A percentile compares a stretch with the other conserved stretches of the same genome.
Conservation (phyloP, 23 red algal genomes). For the Pyropia yezoensis region DNA sequence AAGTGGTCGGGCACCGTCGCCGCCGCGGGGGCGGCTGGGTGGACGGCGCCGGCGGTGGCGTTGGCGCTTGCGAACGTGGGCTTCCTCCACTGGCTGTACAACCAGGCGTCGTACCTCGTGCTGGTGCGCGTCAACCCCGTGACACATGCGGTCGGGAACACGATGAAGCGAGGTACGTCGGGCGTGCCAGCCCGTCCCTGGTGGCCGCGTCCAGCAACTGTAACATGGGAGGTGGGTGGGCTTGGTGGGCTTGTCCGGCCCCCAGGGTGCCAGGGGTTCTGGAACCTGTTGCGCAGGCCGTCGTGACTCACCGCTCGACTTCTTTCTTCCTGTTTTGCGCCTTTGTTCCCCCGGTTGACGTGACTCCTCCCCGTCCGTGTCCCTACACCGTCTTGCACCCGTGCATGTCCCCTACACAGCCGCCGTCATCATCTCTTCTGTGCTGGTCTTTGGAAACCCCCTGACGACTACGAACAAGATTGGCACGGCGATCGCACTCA, state of each 20-base stretch:
- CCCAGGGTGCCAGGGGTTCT: too few relatives aligned
- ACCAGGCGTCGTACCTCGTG: constrained; percentile 59
- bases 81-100: constrained; percentile 52
- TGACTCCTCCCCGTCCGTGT: too few relatives aligned
- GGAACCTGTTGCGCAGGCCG: too few relatives aligned
- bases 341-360: constrained; percentile 11
- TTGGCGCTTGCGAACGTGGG: constrained; percentile 6
- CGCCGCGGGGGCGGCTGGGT: neutral
- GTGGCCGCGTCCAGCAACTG: too few relatives aligned
- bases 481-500: constrained; percentile 42
- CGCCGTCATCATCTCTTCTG: constrained; percentile 45
- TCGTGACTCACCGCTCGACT: too few relatives aligned
- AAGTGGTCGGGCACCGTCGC: constrained; percentile 4
- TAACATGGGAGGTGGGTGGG: too few relatives aligned
- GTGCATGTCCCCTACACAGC: constrained; percentile 7
- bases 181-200: too few relatives aligned
- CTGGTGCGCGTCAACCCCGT: constrained; percentile 33
- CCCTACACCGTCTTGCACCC: too few relatives aligned
- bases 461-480: constrained; percentile 34
- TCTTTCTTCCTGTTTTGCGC: too few relatives aligned
- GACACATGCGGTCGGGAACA: constrained; percentile 44
- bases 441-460: constrained; percentile 39
- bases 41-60: neutral
- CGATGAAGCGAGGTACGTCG: constrained; percentile 29
- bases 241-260: too few relatives aligned